Evolutionary conservation across 768 basidiomycete genomes (phyloP), one percentile per base, ranked within the genome.

Genomic region (Paxillus ammoniavirescens): DNA sequence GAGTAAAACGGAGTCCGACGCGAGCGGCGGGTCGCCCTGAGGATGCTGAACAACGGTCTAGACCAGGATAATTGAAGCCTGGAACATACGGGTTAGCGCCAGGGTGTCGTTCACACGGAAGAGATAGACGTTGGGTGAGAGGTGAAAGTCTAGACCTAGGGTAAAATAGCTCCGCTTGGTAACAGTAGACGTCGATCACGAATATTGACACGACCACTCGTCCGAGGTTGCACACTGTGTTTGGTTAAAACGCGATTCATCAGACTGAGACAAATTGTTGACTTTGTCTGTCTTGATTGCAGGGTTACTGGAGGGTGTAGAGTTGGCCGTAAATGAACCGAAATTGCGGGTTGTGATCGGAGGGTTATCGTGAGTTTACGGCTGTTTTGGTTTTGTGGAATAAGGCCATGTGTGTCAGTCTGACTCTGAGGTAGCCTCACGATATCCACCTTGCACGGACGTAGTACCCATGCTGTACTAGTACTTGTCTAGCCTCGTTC

Each of bases 91-190:
- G 8, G 31, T 55, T 57, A 57, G 59, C 61, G 64, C 64, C 64
- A 30, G 18, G 5, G 38, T 61, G 51, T 58, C 64, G 64, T 63
- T 61, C 42, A 21, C 44, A 30, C 21, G 21, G 21, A 21, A 21
- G 21, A 21, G 21, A 21, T n/a, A n/a, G n/a, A 40, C 17, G 23
- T 26, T 26, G 23, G 23, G 26, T 30, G 42, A 53, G 28, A 4
- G 28, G 28, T 30, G 5, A 35, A 52, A 50, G 62, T 62, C 65
- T 55, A 66, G 65, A 66, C 65, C 65, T 53, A 17, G 55, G 52
- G 54, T 21, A 55, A 56, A 60, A 56, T 56, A 1, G 44, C 26
- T 53, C 64, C 64, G 64, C 38, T 44, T 57, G 35, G 10, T 21
- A 21, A 21, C 21, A 21, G 21, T 21, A 21, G 3, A 21, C 21